Percentiles rank a stretch among this genome's conserved stretches.
These are phyloP conservation scores for Elongisporangium anandrum DNA, from an alignment of 352 stramenopile species.

Conservation along the genomic window DNA sequence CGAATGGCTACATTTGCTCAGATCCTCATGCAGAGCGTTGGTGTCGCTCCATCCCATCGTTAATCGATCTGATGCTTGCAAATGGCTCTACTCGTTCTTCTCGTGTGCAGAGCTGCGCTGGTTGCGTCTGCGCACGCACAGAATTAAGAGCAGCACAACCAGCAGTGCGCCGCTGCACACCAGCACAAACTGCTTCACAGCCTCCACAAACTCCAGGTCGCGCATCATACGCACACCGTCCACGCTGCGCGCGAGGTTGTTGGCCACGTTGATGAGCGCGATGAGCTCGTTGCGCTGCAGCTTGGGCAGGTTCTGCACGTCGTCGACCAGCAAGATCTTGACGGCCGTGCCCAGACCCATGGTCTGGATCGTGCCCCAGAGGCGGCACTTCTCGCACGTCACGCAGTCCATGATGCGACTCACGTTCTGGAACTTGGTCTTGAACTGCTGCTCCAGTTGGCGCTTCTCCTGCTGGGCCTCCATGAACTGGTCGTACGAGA, in stretches of 20 bases:
- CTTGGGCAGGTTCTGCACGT: constrained; percentile 62
- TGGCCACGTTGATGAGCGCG: constrained; percentile 95
- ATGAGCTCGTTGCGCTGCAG: constrained; percentile 97
- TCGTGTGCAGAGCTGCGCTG: constrained; percentile 17
- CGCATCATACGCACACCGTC: constrained; percentile 78
- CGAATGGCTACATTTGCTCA: constrained; percentile 3
- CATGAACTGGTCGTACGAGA: constrained; percentile 54
- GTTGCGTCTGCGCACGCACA: constrained; percentile 38
- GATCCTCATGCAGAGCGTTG: constrained; percentile 2
- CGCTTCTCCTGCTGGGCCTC: constrained; percentile 61
- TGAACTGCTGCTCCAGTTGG: constrained; percentile 67
- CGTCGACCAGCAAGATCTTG: constrained; percentile 95
- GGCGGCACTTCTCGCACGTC: constrained; percentile 97
- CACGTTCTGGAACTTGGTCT: constrained; percentile 97
- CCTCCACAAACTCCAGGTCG: constrained; percentile 65
- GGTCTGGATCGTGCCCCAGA: constrained; percentile 98
- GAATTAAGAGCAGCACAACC: constrained; percentile 39
- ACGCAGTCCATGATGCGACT: constrained; percentile 98
- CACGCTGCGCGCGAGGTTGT: constrained; percentile 77
- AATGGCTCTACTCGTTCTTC: constrained; percentile 25
- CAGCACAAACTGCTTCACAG: constrained; percentile 52
- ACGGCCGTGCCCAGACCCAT: constrained; percentile 96
- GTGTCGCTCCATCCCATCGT: constrained; percentile 9
- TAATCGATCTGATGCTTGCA: not conserved
- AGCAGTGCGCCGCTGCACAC: constrained; percentile 38